Percentiles rank a stretch among this genome's conserved stretches.
Conservation (phyloP, 352 stramenopile species). For the Phytophthora pseudosyringae region DNA sequence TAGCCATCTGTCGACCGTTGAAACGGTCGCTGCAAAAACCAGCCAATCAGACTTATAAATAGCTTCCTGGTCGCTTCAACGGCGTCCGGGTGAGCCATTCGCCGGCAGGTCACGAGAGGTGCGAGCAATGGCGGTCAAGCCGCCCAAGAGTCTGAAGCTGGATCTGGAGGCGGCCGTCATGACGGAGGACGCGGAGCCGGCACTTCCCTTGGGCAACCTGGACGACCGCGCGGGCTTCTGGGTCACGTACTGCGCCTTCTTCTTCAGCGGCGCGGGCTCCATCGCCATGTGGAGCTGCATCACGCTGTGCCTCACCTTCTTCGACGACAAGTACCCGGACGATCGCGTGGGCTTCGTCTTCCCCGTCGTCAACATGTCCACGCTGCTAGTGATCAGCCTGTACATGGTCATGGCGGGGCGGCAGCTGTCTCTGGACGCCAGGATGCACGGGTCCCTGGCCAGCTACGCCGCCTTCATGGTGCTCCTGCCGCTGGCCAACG, state of each 20-base stretch:
- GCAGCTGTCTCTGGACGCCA: slow-evolving; percentile 59
- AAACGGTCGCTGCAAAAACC: slow-evolving; percentile 10
- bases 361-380: slow-evolving; percentile 87
- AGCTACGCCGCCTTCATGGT: slow-evolving; percentile 64
- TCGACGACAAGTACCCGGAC: slow-evolving; percentile 64
- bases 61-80: slow-evolving; percentile 11
- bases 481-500: slow-evolving; percentile 63
- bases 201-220: slow-evolving; percentile 20
- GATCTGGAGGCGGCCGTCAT: slow-evolving; percentile 25
- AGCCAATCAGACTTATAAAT: slow-evolving; percentile 27
- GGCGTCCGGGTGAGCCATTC: slow-evolving; percentile 9
- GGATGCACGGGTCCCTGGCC: slow-evolving; percentile 64
- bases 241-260: slow-evolving; percentile 80
- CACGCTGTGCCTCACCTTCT: slow-evolving; percentile 80
- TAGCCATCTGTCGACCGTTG: slow-evolving; percentile 15
- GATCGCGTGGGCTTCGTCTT: slow-evolving; percentile 82
- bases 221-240: slow-evolving; percentile 50
- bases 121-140: slow-evolving; percentile 23
- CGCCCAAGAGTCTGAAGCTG: slow-evolving; percentile 26
- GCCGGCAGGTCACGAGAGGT: neutral
- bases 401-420: slow-evolving; percentile 84
- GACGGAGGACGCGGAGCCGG: slow-evolving; percentile 11
- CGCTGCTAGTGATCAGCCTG: slow-evolving; percentile 74
- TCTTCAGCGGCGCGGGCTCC: slow-evolving; percentile 68
- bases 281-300: slow-evolving; percentile 84